These are phyloP conservation scores for Cylindrotheca closterium DNA, from an alignment of 108 stramenopile genomes.

Conservation along the genomic window DNA sequence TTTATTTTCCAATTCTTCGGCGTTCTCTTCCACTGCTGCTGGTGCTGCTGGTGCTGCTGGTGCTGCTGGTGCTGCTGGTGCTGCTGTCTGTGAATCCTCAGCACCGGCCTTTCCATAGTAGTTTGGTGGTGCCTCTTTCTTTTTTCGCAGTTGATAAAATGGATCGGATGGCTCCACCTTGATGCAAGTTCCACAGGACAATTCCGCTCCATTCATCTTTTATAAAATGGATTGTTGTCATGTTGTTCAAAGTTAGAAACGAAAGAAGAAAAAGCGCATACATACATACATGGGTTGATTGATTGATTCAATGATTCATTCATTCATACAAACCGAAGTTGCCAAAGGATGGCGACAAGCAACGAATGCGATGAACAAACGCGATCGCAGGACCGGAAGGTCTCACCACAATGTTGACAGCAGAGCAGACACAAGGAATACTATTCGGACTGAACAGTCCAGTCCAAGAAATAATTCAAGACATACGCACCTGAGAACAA, in stretches of 20 bases:
- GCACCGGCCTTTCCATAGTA: neutral
- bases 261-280: neutral
- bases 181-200: constrained; percentile 54
- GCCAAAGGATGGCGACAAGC: neutral
- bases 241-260: neutral
- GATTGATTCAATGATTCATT: no score
- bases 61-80: neutral
- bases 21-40: neutral
- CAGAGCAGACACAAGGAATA: neutral
- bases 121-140: neutral
- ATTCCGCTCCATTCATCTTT: constrained; percentile 70
- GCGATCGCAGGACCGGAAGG: no score
- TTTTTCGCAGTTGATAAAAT: constrained; percentile 39
- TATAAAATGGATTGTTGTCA: neutral
- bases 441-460: neutral
- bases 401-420: no score
- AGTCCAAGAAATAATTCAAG: neutral
- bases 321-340: neutral
- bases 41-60: neutral
- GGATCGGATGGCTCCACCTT: constrained; percentile 59
- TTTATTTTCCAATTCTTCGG: constrained; percentile 16
- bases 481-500: constrained; percentile 70
- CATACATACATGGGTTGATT: neutral
- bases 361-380: neutral
- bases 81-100: neutral